Evolutionary conservation across 352 stramenopile genomes (phyloP), one percentile per base, ranked within the genome.

Genomic region (Pseudoperonospora humuli): DNA sequence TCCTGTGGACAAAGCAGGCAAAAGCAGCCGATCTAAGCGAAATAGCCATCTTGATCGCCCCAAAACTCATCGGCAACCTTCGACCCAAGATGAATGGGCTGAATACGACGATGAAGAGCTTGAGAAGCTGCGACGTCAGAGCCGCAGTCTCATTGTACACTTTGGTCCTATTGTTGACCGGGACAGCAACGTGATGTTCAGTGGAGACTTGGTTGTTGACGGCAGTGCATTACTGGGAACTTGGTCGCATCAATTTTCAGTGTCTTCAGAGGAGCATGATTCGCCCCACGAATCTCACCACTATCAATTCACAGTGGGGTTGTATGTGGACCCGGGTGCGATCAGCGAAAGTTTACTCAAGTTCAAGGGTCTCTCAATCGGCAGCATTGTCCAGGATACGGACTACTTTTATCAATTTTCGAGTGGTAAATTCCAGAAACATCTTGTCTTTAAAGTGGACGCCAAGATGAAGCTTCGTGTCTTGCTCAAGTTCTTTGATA

Each of bases 291-390:
- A 57, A 17, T 50, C 51, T n/a, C 51, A 53, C 18, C 57, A 57
- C 2, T 70, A 73, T 39, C 61, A 57, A 13, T 75, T 84, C 19
- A 70, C 71, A 0, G 60, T 86, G 9, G 78, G 75, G 0, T 54
- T 91, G 18, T 91, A 91, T 21, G 70, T 73, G 15, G 75, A 91
- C 39, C 66, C 78, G 5, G 70, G 63, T 20, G 63, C 57, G 4
- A 67, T 73, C 2, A 82, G 66, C 39, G 74, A 86, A 34, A 61
- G 62, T 13, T 50, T 91, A 29, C 61, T 91, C 20, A 86, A 85
- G 59, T 91, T 86, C 57, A 91, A 91, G 49, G 78, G 78, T 0
- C 46, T 88, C 8, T 88, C 75, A 0, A 67, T 88, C 7, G 78
- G 78, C 8, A 88, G 78, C 40, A 83, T 91, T 27, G 45, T 86